A percentile compares a stretch with the other conserved stretches of the same genome.
Conservation (phyloP, 441 rosid genomes). For the Biscutella laevigata region DNA sequence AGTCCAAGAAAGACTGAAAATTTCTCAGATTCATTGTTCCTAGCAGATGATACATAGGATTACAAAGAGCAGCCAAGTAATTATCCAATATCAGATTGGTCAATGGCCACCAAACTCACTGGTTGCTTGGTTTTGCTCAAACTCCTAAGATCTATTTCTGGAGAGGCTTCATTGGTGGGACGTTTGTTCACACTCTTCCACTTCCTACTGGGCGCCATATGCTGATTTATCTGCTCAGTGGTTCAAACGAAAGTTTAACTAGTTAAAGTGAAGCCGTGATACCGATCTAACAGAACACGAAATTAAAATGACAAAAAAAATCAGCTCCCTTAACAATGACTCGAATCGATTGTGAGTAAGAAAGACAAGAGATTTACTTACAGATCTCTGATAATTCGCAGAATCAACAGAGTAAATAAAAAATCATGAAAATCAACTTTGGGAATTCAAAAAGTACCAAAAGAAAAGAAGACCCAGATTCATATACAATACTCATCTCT, state of each 20-base stretch:
- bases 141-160: constrained; percentile 37
- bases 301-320: background rate
- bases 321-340: background rate
- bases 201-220: constrained; percentile 72
- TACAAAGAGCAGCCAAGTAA: background rate
- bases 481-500: constrained; percentile 1
- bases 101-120: constrained; percentile 33
- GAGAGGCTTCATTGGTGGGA: constrained; percentile 15
- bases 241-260: background rate
- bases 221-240: constrained; percentile 8
- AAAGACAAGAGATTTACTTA: constrained; percentile 1
- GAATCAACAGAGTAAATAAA: background rate
- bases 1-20: no score
- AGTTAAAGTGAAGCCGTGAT: background rate
- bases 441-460: constrained; percentile 3
- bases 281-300: constrained; percentile 3
- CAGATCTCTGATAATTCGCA: background rate
- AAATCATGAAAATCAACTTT: background rate
- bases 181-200: constrained; percentile 57
- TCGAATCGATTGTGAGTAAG: background rate
- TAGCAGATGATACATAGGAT: no score
- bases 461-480: constrained; percentile 12
- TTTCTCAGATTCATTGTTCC: no score
- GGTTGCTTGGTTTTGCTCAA: constrained; percentile 45
- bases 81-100: background rate